These are phyloP conservation scores for Penicilliopsis zonata DNA, from an alignment of 495 filamentous ascomycete genomes.

Conservation along the genomic window DNA sequence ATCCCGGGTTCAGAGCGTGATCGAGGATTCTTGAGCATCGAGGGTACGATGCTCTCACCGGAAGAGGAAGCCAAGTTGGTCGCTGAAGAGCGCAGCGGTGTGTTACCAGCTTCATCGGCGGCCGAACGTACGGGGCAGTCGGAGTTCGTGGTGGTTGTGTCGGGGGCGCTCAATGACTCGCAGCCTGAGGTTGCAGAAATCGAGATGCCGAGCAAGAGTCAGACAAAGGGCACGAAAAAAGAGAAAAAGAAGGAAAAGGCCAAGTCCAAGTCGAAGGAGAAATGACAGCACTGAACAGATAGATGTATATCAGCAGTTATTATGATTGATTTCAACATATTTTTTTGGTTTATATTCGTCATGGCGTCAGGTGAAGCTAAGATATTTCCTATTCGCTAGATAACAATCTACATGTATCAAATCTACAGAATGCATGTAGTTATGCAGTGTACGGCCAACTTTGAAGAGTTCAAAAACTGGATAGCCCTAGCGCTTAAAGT, in stretches of 20 bases:
- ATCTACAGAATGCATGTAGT: no score
- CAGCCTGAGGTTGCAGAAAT: not conserved
- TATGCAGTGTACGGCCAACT: no score
- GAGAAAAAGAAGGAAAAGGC: slow-evolving; percentile 13
- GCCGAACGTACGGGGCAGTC: not conserved
- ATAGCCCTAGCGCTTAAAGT: no score
- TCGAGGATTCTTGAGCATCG: slow-evolving; percentile 52
- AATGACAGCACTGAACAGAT: no score
- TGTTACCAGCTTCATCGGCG: slow-evolving; percentile 4
- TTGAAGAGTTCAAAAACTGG: no score
- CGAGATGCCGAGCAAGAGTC: slow-evolving; percentile 6
- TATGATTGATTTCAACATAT: no score
- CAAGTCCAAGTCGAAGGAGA: slow-evolving; percentile 13
- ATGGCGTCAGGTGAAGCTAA: no score
- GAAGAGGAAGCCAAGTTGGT: slow-evolving; percentile 32
- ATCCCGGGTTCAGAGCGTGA: slow-evolving; percentile 44
- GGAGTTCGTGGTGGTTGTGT: no score
- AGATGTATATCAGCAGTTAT: no score
- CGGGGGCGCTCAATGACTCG: slow-evolving; percentile 11
- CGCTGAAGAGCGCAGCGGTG: slow-evolving; percentile 24
- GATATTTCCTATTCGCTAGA: no score
- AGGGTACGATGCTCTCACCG: slow-evolving; percentile 50
- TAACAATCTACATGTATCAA: no score
- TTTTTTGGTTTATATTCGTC: no score
- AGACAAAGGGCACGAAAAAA: slow-evolving; percentile 10